Evolutionary conservation across 2,329 filamentous ascomycete species (phyloP), one percentile per base, ranked within the genome.

Genomic region (Neopestalotiopsis rosae): DNA sequence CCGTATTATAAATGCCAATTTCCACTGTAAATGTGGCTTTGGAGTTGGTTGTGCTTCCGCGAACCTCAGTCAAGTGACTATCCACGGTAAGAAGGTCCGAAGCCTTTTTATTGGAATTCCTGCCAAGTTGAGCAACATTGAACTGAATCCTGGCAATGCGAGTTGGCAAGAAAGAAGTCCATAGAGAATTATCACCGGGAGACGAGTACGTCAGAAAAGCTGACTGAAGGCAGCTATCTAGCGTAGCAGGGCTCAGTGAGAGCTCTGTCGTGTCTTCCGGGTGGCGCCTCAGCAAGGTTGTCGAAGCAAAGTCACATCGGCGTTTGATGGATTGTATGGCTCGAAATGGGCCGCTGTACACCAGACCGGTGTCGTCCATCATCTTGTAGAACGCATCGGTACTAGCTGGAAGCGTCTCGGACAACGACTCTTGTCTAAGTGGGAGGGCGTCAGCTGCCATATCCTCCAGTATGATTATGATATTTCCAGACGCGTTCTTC

Each of bases 141-240:
- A 84, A 83, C 3, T 75, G 73, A 1, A 84, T 69, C 14, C 68
- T 73, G 9, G 76, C 72, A 7, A 84, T 82, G 2, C 66, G 70
- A 5, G 76, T 72, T 0, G 82, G 82, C 0, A 84, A 74, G 68
- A 84, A 84, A 0, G 80, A 76, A 1, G 81, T 82, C 82, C 82
- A 84, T 0, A 84, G 75, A 0, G 81, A 77, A 13, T 78, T 76
- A 56, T 84, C 82, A 12, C 80, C 81, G 0, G 82, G 81, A 0
- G 79, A 81, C 0, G 82, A 76, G 30, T 81, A 80, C 0, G 82
- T 76, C n/a, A 81, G 75, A 66, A 84, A 84, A 0, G 81, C 80
- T 0, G 81, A 78, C 62, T 84, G 82, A 6, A 84, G 77, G 67
- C 81, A 84, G 24, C 74, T 77, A 62, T 84, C 82, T 9, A 84